Percentiles rank a stretch among this genome's conserved stretches.
Conservation (phyloP, 495 filamentous ascomycete genomes). For the Aspergillus baeticus region DNA sequence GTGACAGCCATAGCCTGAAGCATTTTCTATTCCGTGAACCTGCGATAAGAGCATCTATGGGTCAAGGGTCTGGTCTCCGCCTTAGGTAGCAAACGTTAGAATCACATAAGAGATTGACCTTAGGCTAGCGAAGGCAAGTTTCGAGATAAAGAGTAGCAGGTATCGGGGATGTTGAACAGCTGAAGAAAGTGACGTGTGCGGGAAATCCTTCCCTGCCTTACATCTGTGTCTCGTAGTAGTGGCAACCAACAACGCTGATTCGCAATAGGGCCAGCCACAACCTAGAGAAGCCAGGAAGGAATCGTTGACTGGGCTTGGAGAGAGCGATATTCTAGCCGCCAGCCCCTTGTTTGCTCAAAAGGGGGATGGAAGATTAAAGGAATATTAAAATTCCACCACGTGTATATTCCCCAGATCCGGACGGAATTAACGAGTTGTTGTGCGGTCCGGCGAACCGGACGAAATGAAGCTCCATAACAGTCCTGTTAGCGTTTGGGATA, state of each 20-base stretch:
- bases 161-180: conserved; percentile 4
- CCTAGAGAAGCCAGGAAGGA: conserved; percentile 14
- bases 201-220: conserved; percentile 3
- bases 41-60: background rate
- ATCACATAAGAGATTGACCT: background rate
- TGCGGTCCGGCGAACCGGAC: background rate
- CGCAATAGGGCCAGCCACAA: conserved; percentile 24
- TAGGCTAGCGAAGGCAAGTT: background rate
- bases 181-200: conserved; percentile 1
- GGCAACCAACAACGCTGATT: conserved; percentile 12
- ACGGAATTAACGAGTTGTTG: background rate
- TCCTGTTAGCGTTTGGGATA: conserved; percentile 12
- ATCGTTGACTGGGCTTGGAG: background rate
- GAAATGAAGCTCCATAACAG: background rate
- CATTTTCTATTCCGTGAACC: background rate
- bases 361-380: background rate
- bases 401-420: conserved; percentile 19
- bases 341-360: conserved; percentile 2
- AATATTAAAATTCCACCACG: conserved; percentile 19
- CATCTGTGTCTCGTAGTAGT: conserved; percentile 15
- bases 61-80: background rate
- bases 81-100: background rate
- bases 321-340: conserved; percentile 1
- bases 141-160: background rate
- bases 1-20: conserved; percentile 4